Conservation (phyloP, 129 eudicot species). For the Cynara cardunculus region DNA sequence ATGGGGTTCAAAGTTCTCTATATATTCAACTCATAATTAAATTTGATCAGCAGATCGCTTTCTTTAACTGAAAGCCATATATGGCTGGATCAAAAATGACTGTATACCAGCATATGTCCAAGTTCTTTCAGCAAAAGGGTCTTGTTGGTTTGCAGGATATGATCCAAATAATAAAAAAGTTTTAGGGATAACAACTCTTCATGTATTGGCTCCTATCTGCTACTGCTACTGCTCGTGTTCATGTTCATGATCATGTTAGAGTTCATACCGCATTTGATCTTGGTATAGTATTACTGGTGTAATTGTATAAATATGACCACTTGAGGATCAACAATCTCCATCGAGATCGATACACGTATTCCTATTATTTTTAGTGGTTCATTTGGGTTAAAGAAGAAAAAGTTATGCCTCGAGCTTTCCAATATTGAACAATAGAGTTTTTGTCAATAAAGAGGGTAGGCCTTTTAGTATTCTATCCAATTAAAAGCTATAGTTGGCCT, state of each 20-base stretch:
- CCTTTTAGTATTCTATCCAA: constrained; percentile 21
- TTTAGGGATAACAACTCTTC: background rate
- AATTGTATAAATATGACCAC: background rate
- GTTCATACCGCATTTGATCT: constrained; percentile 11
- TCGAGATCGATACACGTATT: constrained; percentile 1
- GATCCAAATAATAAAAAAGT: background rate
- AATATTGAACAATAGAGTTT: constrained; percentile 20
- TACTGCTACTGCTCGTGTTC: background rate
- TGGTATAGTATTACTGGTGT: constrained; percentile 18
- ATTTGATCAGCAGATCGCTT: background rate
- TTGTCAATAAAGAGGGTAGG: constrained; percentile 24
- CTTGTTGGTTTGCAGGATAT: background rate
- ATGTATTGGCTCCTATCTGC: background rate
- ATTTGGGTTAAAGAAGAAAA: constrained; percentile 24
- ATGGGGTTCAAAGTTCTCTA: constrained; percentile 5
- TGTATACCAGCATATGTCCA: constrained; percentile 14
- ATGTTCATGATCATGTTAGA: constrained; percentile 16
- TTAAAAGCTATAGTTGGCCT: constrained; percentile 17
- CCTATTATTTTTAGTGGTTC: constrained; percentile 16
- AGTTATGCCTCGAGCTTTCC: constrained; percentile 8
- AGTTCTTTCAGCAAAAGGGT: constrained; percentile 1
- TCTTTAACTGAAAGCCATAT: constrained; percentile 19
- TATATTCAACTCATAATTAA: background rate
- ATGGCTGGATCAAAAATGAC: constrained; percentile 18
- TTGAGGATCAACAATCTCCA: constrained; percentile 12